Conservation (phyloP, 2,329 filamentous ascomycete species). For the Botrytis hyacinthi region DNA sequence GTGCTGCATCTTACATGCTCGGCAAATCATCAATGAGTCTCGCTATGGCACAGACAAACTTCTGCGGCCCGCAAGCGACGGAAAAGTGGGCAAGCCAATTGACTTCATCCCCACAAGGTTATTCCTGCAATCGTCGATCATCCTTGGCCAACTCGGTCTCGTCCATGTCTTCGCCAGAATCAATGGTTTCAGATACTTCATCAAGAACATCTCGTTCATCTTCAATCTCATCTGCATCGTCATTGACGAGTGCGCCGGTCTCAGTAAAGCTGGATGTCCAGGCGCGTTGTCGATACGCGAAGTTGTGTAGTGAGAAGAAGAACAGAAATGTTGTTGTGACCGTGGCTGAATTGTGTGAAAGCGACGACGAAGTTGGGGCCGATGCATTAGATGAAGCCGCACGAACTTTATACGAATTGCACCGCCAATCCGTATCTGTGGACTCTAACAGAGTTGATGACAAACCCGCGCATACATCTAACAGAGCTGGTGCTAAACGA, state of each 20-base stretch:
- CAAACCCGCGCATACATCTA: slow-evolving; percentile 48
- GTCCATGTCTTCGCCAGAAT: slow-evolving; percentile 63
- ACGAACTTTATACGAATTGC: slow-evolving; percentile 58
- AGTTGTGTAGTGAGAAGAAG: slow-evolving; percentile 56
- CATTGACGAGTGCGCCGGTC: slow-evolving; percentile 56
- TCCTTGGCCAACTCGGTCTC: slow-evolving; percentile 63
- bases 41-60: slow-evolving; percentile 55
- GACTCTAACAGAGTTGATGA: slow-evolving; percentile 43
- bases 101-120: slow-evolving; percentile 52
- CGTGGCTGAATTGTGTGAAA: slow-evolving; percentile 56
- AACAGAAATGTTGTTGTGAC: slow-evolving; percentile 54
- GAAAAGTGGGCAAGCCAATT: slow-evolving; percentile 53
- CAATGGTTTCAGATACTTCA: slow-evolving; percentile 62
- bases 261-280: slow-evolving; percentile 56
- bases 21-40: slow-evolving; percentile 58
- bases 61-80: slow-evolving; percentile 48
- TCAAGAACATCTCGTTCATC: slow-evolving; percentile 59
- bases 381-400: slow-evolving; percentile 51
- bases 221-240: slow-evolving; percentile 62
- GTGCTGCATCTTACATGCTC: slow-evolving; percentile 51
- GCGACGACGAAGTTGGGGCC: slow-evolving; percentile 48
- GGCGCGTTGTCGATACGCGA: slow-evolving; percentile 63
- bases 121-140: slow-evolving; percentile 53
- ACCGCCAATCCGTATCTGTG: slow-evolving; percentile 49
- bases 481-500: slow-evolving; percentile 52